Base-by-base conservation (phyloP, 768 basidiomycete genomes). In the Dioszegia hungarica region DNA sequence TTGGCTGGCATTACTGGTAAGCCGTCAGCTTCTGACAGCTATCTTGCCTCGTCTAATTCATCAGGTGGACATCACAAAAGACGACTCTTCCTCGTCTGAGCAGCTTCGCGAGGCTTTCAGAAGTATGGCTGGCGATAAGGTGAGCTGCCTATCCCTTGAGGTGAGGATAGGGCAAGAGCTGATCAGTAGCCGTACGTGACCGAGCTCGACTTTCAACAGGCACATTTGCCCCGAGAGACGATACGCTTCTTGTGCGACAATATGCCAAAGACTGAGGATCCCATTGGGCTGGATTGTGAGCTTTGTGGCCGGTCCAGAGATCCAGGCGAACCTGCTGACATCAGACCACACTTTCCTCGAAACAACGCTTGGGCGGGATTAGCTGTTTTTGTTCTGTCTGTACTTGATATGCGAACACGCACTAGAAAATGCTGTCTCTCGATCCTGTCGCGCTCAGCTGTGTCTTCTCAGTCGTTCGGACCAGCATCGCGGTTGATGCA, bases 41-140 rank as follows among this genome's bases (percentile, higher is more conserved):
- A n/a, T n/a, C n/a, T n/a, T n/a, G 1, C 22, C 29, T 24, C 12
- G n/a, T 19, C 25, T 51, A 25, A 46, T 27, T 12, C n/a, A 24
- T 28, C 63, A 97, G 93, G 90, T 94, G 51, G 91, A 91, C 25
- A 92, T 95, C 59, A 92, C 85, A 27, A 59, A 65, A 55, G 93
- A 98, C 78, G 95, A 99, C 72, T 90, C 95, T 55, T 91, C 90
- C 3, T 88, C 92, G 2, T 83, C 87, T 0, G 90, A 92, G 37
- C 94, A 97, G 69, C 82, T 99, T 63, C 85, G 88, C 19, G 90
- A 91, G 57, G 85, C 93, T 1, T 99, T 99, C 84, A 85, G 89
- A 27, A 88, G 88, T 2, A 88, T 95, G 15, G 90, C 93, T 0
- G 82, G 80, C 10, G 87, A 91, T 72, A 97, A 97, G 84, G 93